These are phyloP conservation scores for Coemansia sp. DNA, from an alignment of 192 early-diverging fungal species.

Conservation along the genomic window DNA sequence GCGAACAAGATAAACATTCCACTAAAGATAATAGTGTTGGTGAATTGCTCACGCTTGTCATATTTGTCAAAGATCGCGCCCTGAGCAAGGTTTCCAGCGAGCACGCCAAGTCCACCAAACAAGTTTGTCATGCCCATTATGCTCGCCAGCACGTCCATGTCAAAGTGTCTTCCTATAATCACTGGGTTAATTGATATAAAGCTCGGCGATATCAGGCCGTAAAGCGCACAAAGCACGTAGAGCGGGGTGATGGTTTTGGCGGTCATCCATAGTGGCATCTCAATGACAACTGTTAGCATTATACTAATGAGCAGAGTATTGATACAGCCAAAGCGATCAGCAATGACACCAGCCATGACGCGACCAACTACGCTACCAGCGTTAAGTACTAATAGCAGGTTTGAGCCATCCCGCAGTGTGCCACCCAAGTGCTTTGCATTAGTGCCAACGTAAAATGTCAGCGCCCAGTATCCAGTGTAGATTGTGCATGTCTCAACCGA, in stretches of 20 bases:
- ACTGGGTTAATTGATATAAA: conserved; percentile 54
- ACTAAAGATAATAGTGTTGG: conserved; percentile 51
- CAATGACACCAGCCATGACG: conserved; percentile 35
- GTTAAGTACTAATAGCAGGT: conserved; percentile 45
- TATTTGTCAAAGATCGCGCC: conserved; percentile 53
- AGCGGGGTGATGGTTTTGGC: conserved; percentile 31
- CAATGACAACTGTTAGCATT: conserved; percentile 30
- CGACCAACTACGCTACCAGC: conserved; percentile 40
- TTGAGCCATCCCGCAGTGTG: conserved; percentile 31
- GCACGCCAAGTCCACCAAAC: conserved; percentile 44
- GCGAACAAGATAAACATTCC: conserved; percentile 49
- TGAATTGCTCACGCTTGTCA: conserved; percentile 40
- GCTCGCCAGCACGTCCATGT: conserved; percentile 33
- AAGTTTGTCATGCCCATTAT: conserved; percentile 50
- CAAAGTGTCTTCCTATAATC: conserved; percentile 38
- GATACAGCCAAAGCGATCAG: conserved; percentile 42
- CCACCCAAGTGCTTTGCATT: conserved; percentile 31
- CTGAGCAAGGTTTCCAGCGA: conserved; percentile 45
- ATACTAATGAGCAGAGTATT: conserved; percentile 37
- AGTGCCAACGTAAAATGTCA: conserved; percentile 44
- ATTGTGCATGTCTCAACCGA: conserved; percentile 35
- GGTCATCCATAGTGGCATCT: conserved; percentile 48
- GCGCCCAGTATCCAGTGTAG: conserved; percentile 56
- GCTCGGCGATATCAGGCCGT: conserved; percentile 46
- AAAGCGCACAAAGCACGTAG: conserved; percentile 42